Percentiles rank a stretch among this genome's conserved stretches.
phyloP scores from a whole-genome alignment of 495 filamentous ascomycete species.

The Penicillium cosmopolitanum region DNA sequence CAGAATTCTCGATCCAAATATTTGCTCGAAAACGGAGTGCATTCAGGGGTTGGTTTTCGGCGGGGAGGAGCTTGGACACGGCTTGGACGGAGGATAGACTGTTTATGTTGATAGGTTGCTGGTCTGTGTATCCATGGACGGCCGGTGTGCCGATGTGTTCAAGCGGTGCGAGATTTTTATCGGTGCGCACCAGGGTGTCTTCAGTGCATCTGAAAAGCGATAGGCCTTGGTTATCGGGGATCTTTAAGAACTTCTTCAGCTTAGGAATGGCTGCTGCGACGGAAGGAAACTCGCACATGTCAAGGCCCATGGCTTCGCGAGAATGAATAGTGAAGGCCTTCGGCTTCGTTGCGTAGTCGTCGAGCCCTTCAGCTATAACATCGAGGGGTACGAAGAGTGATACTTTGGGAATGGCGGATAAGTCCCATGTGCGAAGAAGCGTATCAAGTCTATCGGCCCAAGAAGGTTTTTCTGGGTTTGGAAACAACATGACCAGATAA shows the following conservation, averaged over 20 bases:
- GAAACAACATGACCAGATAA: constrained; percentile 18
- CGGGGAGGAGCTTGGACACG: constrained; percentile 18
- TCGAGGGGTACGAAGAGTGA: constrained; percentile 19
- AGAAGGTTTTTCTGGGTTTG: constrained; percentile 8
- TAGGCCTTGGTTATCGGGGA: constrained; percentile 8
- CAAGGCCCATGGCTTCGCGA: constrained; percentile 14
- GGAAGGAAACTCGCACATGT: constrained; percentile 12
- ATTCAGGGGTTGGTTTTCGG: constrained; percentile 23
- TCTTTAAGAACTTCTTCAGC: constrained; percentile 19
- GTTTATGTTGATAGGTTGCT: constrained; percentile 26
- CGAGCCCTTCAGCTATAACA: constrained; percentile 1
- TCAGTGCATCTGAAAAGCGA: constrained; percentile 18
- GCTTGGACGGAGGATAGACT: constrained; percentile 24
- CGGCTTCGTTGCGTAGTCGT: constrained; percentile 2
- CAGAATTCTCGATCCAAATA: constrained; percentile 18
- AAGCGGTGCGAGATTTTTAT: constrained; percentile 23
- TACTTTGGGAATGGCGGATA: constrained; percentile 6
- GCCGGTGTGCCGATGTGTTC: constrained; percentile 21
- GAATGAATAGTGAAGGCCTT: constrained; percentile 20
- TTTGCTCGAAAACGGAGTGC: constrained; percentile 26
- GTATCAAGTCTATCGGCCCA: constrained; percentile 17
- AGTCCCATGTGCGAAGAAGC: constrained; percentile 12
- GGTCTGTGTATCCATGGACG: constrained; percentile 24
- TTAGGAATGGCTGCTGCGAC: constrained; percentile 16
- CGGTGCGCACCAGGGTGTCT: constrained; percentile 16